Evolutionary conservation across 257 asterid genomes (phyloP).

Genomic region (Agastache rugosa): DNA sequence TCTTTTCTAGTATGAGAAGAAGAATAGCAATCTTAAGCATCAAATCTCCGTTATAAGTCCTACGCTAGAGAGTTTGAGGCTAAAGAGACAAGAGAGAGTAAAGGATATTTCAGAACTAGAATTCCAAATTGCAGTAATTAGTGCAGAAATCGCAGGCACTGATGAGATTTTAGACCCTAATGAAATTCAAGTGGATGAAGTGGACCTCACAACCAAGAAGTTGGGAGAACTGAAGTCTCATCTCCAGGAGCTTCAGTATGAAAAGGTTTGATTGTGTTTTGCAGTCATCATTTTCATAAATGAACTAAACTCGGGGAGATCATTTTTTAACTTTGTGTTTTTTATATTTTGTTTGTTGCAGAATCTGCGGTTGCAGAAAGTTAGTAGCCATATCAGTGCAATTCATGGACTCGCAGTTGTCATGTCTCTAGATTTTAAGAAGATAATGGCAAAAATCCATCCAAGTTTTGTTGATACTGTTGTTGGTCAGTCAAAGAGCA

Average conservation of each 20-base stretch:
- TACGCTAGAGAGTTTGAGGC: conserved; percentile 57
- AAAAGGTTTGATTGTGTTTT: conserved; percentile 56
- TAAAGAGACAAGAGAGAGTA: conserved; percentile 62
- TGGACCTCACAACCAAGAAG: conserved; percentile 64
- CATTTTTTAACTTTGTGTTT: conserved; percentile 23
- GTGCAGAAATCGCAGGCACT: conserved; percentile 76
- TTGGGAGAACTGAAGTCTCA: conserved; percentile 62
- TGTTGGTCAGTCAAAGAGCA: conserved; percentile 62
- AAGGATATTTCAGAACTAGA: conserved; percentile 63
- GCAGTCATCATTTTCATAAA: background rate
- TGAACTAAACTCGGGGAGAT: background rate
- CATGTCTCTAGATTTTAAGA: conserved; percentile 71
- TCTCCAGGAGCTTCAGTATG: conserved; percentile 74
- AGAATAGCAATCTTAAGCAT: conserved; percentile 61
- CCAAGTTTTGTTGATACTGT: conserved; percentile 54
- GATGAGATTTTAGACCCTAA: conserved; percentile 44
- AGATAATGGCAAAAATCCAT: conserved; percentile 68
- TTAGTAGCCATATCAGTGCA: conserved; percentile 50
- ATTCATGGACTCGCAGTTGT: conserved; percentile 68
- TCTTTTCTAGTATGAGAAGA: conserved; percentile 46
- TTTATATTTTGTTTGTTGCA: conserved; percentile 40
- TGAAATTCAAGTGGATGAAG: conserved; percentile 59
- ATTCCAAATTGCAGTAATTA: conserved; percentile 58
- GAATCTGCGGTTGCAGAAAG: conserved; percentile 72
- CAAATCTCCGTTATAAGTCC: conserved; percentile 59